Base-by-base conservation (phyloP, 352 stramenopile genomes). In the Phytopythium kandeliae region DNA sequence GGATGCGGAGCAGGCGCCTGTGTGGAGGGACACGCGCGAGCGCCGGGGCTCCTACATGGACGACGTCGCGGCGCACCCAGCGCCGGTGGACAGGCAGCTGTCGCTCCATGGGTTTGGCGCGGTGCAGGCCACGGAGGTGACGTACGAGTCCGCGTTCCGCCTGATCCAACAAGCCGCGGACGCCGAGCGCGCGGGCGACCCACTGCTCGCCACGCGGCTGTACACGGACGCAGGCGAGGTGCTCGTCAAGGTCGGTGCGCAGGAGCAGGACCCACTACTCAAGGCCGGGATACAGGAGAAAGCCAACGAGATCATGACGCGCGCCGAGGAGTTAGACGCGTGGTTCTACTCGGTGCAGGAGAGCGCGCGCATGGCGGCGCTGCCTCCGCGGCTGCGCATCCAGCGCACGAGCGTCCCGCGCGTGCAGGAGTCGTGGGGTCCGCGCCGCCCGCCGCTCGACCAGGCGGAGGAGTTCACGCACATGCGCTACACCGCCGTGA, bases 401-500 rank as follows among this genome's bases (percentile, higher is more conserved):
- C 66, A 74, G 35, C 60, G 60, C 22, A 80, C 63, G 7, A 55
- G 73, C 17, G 66, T 80, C 30, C 69, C 69, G n/a, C 55, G 62
- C 17, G 69, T 80, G 2, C 58, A 74, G 36, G 56, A 76, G 30
- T 53, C 66, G 9, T 80, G 69, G 69, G 48, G 58, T 13, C 57
- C 55, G 9, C 58, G 65, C 10, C 59, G 41, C 2, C 69, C 69
- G 13, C 58, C 60, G 19, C 55, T 67, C 41, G 35, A 25, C n/a
- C 49, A 71, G 17, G 33, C 54, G 1, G 54, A 67, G 13, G 64
- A 81, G 55, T 76, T 81, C 35, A 68, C 59, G 1, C 55, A 65
- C 47, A 78, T 81, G 71, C 38, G 65, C 0, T 81, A 81, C 55
- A 81, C 67, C 4, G 65, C 65, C 3, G 71, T 81, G 57, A 62